A percentile compares a stretch with the other conserved stretches of the same genome.
Conservation (phyloP, 1,139 yeast genomes). For the Protomyces inouyei region DNA sequence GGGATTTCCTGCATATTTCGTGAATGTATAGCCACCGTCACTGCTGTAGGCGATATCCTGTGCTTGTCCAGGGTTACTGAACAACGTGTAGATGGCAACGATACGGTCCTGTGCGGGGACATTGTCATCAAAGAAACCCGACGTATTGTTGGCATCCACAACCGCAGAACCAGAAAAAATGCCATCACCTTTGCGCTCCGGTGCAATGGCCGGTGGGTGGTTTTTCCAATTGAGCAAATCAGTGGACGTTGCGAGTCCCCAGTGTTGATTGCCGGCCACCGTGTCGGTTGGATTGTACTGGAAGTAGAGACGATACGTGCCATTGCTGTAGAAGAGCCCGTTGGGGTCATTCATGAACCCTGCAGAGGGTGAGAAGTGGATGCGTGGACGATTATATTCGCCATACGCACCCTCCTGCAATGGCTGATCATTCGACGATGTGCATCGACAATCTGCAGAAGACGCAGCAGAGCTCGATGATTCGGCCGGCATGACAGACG, state of each 20-base stretch:
- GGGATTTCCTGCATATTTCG: constrained; percentile 39
- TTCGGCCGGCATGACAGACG: neutral
- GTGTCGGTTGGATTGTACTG: constrained; percentile 39
- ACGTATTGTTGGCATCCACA: constrained; percentile 41
- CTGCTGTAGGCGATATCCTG: constrained; percentile 41
- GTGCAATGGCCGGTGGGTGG: constrained; percentile 38
- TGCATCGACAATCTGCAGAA: constrained; percentile 35
- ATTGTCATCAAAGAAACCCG: constrained; percentile 39
- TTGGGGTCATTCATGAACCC: constrained; percentile 33
- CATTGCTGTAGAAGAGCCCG: constrained; percentile 30
- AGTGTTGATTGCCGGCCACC: constrained; percentile 39
- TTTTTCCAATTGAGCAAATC: constrained; percentile 41
- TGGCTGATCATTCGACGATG: constrained; percentile 14
- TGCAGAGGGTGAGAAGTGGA: constrained; percentile 25
- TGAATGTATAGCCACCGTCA: constrained; percentile 43
- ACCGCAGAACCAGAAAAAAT: constrained; percentile 43
- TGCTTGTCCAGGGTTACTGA: constrained; percentile 33
- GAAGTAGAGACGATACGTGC: constrained; percentile 39
- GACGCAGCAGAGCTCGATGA: neutral
- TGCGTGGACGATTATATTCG: constrained; percentile 17
- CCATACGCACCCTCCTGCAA: constrained; percentile 9
- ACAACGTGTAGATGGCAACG: constrained; percentile 42
- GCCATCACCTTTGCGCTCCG: constrained; percentile 37
- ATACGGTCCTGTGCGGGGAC: constrained; percentile 34
- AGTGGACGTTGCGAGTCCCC: constrained; percentile 43